These are phyloP conservation scores for Sarocladium oryzae DNA, from an alignment of 2,329 filamentous ascomycete species.

Conservation along the genomic window DNA sequence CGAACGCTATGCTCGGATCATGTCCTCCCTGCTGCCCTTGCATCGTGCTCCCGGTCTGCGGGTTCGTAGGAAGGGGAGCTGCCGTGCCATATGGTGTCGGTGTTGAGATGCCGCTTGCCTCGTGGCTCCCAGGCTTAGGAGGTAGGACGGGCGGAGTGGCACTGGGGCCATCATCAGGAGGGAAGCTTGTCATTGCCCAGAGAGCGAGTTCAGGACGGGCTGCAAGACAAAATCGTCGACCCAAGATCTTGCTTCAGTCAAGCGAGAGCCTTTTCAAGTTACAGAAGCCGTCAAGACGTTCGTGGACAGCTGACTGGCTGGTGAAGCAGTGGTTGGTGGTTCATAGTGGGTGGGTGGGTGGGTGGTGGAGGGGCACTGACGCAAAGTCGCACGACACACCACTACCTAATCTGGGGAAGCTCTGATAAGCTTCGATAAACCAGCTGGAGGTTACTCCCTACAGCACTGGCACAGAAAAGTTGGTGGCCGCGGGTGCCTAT, in stretches of 20 bases:
- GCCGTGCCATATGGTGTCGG: slow-evolving; percentile 37
- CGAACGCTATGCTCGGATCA: slow-evolving; percentile 7
- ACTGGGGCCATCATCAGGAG: slow-evolving; percentile 15
- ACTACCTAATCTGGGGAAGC: neutral
- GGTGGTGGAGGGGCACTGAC: neutral
- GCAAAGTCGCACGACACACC: neutral
- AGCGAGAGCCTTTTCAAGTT: too few relatives aligned
- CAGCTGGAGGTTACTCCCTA: too few relatives aligned
- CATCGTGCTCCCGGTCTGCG: neutral
- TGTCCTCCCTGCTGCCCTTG: slow-evolving; percentile 10
- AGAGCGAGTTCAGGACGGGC: neutral
- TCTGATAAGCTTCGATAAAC: neutral
- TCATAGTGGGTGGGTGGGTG: too few relatives aligned
- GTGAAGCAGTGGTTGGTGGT: too few relatives aligned
- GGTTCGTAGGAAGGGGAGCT: slow-evolving; percentile 17
- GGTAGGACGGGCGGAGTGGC: slow-evolving; percentile 58
- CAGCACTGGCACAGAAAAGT: too few relatives aligned
- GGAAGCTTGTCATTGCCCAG: slow-evolving; percentile 11
- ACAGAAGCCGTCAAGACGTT: too few relatives aligned
- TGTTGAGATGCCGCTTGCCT: slow-evolving; percentile 60
- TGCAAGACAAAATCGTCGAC: too few relatives aligned
- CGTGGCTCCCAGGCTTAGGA: slow-evolving; percentile 65
- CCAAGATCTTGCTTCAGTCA: too few relatives aligned
- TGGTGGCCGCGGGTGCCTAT: too few relatives aligned
- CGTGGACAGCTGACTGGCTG: too few relatives aligned